Evolutionary conservation across 345 rosid species (phyloP).

Genomic region (Moricandia moricandioides): DNA sequence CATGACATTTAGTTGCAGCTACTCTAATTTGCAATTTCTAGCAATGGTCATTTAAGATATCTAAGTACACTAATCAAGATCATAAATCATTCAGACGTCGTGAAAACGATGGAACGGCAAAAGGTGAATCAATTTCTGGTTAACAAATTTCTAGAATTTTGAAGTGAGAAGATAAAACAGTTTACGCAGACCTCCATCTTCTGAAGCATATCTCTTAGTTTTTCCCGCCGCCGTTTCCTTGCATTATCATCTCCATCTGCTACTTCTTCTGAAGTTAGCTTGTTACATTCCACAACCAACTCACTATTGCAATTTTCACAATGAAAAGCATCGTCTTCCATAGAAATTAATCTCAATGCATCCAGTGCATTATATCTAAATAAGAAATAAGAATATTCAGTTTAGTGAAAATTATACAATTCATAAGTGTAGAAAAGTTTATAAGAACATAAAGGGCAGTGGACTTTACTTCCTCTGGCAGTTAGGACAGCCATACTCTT

Average conservation of each 20-base stretch:
- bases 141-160: not conserved
- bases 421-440: not conserved
- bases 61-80: conserved; percentile 2
- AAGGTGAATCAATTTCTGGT: not conserved
- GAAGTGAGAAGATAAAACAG: not conserved
- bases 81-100: not conserved
- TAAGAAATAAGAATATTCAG: conserved; percentile 17
- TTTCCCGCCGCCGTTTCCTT: conserved; percentile 77
- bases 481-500: conserved; percentile 88
- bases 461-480: conserved; percentile 67
- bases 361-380: conserved; percentile 84
- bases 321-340: conserved; percentile 71
- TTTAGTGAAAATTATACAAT: conserved; percentile 3
- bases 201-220: conserved; percentile 71
- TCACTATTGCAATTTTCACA: conserved; percentile 90
- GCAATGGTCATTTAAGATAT: not conserved
- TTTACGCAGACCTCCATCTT: conserved; percentile 60
- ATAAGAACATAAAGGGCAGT: conserved; percentile 3
- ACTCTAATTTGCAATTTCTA: not conserved
- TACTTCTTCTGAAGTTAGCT: conserved; percentile 71
- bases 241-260: conserved; percentile 95
- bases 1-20: not conserved
- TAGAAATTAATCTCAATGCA: conserved; percentile 62
- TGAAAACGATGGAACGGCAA: not conserved
- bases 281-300: conserved; percentile 89